phyloP scores from a whole-genome alignment of 176 grass and related monocot species.

The Eleusine coracana region DNA sequence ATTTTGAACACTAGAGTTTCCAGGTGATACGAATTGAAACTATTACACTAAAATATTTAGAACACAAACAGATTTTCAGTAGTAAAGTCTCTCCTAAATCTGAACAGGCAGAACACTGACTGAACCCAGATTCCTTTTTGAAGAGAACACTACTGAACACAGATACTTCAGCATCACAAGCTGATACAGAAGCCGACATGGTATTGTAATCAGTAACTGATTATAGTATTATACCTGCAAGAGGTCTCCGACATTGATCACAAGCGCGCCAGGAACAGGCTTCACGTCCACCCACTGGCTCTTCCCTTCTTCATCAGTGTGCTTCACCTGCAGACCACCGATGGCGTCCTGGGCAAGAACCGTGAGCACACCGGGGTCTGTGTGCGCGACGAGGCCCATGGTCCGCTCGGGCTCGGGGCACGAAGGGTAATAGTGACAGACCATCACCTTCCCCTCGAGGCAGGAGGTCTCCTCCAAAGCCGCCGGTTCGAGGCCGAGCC shows the following conservation, averaged over 20 bases:
- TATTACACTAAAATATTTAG: background rate
- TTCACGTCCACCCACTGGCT: constrained; percentile 67
- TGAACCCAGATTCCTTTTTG: background rate
- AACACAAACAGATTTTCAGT: background rate
- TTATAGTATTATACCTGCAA: constrained; percentile 58
- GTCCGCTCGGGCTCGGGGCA: constrained; percentile 86
- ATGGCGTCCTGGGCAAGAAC: constrained; percentile 64
- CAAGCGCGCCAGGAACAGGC: constrained; percentile 69
- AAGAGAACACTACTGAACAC: background rate
- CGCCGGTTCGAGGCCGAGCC: constrained; percentile 41
- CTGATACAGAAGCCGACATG: background rate
- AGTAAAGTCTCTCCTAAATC: background rate
- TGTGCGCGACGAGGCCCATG: constrained; percentile 70
- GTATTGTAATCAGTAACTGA: background rate
- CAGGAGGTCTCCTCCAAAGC: constrained; percentile 49
- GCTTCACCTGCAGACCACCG: constrained; percentile 86
- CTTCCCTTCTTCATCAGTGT: constrained; percentile 43
- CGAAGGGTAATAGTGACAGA: constrained; percentile 87
- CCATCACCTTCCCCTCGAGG: constrained; percentile 63
- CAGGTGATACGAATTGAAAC: background rate
- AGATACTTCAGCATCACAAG: background rate
- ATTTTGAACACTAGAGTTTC: background rate
- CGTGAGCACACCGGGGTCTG: constrained; percentile 74
- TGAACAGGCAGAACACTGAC: background rate
- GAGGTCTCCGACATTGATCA: constrained; percentile 87